phyloP scores from a whole-genome alignment of 148 eudicot genomes.

The Rhododendron williamsianum region DNA sequence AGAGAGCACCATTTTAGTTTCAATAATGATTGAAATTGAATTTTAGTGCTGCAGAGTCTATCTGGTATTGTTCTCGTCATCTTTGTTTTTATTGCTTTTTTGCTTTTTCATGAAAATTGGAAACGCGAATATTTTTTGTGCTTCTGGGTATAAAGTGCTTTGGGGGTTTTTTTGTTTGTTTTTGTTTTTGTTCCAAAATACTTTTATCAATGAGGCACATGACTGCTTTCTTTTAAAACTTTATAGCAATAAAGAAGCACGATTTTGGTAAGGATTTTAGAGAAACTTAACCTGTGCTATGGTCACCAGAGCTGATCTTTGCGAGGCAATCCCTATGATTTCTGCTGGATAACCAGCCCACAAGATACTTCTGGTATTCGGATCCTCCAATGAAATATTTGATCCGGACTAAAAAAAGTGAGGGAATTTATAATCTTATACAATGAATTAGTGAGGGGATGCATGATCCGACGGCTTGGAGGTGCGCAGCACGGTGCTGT shows the following conservation, averaged over 20 bases:
- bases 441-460: too few species aligned
- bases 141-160: background rate
- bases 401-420: too few species aligned
- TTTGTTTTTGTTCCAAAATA: too few species aligned
- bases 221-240: background rate
- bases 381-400: too few species aligned
- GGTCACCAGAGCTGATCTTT: too few species aligned
- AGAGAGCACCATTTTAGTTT: background rate
- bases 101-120: background rate
- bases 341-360: slow-evolving; percentile 87
- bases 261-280: background rate
- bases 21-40: background rate
- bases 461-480: too few species aligned
- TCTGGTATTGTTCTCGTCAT: background rate
- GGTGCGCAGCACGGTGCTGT: too few species aligned
- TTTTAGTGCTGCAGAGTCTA: background rate
- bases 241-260: background rate
- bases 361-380: too few species aligned
- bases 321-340: slow-evolving; percentile 40
- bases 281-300: too few species aligned
- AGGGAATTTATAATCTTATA: too few species aligned
- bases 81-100: background rate
- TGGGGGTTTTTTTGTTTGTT: too few species aligned
- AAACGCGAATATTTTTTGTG: background rate
- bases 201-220: background rate